These are phyloP conservation scores for Fusarium sp. DNA, from an alignment of 2,329 filamentous ascomycete species.

Conservation along the genomic window DNA sequence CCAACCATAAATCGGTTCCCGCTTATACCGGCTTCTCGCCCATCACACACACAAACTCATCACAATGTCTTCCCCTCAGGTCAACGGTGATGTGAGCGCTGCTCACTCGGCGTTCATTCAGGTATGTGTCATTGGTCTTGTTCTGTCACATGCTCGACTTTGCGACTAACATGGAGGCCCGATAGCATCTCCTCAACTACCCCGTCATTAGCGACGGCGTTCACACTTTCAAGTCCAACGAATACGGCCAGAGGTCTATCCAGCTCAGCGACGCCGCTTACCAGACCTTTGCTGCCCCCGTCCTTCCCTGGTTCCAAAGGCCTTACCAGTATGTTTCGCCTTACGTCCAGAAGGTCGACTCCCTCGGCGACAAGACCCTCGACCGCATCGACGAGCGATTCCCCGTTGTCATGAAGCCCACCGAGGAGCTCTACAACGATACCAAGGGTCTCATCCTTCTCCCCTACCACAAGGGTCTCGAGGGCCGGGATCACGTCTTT, in stretches of 20 bases:
- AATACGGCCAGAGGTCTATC: slow-evolving; percentile 85
- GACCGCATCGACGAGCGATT: slow-evolving; percentile 75
- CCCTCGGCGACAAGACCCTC: slow-evolving; percentile 78
- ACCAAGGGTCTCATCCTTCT: slow-evolving; percentile 70
- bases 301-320: slow-evolving; percentile 76
- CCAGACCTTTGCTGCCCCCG: slow-evolving; percentile 78
- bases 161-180: slow-evolving; percentile 1
- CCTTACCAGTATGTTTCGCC: slow-evolving; percentile 87
- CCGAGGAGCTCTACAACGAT: slow-evolving; percentile 73
- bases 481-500: slow-evolving; percentile 71
- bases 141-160: background rate
- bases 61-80: slow-evolving; percentile 55
- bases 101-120: slow-evolving; percentile 62
- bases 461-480: slow-evolving; percentile 70
- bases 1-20: background rate
- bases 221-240: slow-evolving; percentile 81
- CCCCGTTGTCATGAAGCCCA: slow-evolving; percentile 80
- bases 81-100: slow-evolving; percentile 62
- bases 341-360: slow-evolving; percentile 85
- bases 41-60: slow-evolving; percentile 34
- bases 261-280: slow-evolving; percentile 80
- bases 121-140: slow-evolving; percentile 47
- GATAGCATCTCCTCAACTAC: slow-evolving; percentile 84
- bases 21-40: slow-evolving; percentile 11
- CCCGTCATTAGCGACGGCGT: slow-evolving; percentile 85